Percentiles rank a stretch among this genome's conserved stretches.
These are phyloP conservation scores for Neopestalotiopsis clavispora DNA, from an alignment of 2,329 filamentous ascomycete species.

Conservation along the genomic window DNA sequence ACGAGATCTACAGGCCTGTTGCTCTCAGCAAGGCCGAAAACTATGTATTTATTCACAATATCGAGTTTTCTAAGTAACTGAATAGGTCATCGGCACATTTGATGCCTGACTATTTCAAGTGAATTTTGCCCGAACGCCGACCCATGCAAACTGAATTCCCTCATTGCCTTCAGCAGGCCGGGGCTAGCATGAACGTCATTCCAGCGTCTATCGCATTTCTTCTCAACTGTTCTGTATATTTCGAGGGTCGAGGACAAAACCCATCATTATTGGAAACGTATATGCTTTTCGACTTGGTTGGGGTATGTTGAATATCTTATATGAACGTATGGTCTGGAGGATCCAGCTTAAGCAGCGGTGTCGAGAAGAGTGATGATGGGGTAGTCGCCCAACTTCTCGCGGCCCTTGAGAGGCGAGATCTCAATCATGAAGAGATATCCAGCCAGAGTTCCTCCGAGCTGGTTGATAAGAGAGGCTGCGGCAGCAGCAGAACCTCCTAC, in stretches of 20 bases:
- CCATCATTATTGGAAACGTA: slow-evolving; percentile 9
- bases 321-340: slow-evolving; percentile 29
- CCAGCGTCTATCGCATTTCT: slow-evolving; percentile 15
- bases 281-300: not conserved
- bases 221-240: slow-evolving; percentile 1
- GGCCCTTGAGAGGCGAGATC: slow-evolving; percentile 89
- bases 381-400: slow-evolving; percentile 80
- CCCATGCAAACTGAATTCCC: slow-evolving; percentile 14
- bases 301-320: slow-evolving; percentile 10
- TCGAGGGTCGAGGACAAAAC: not conserved
- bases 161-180: not conserved
- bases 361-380: slow-evolving; percentile 85
- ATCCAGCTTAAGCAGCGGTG: slow-evolving; percentile 33
- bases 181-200: slow-evolving; percentile 10
- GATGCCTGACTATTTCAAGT: slow-evolving; percentile 8
- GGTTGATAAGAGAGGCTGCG: slow-evolving; percentile 82
- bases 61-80: slow-evolving; percentile 11
- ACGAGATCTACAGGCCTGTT: not conserved
- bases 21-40: not conserved
- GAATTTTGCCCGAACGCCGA: slow-evolving; percentile 18
- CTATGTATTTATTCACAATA: not conserved
- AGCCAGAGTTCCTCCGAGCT: slow-evolving; percentile 83
- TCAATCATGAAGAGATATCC: slow-evolving; percentile 97
- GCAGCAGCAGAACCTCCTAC: slow-evolving; percentile 89
- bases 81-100: slow-evolving; percentile 3